A percentile compares a stretch with the other conserved stretches of the same genome.
Conservation (phyloP, 169 alveolate species). For the Cryptosporidium bovis region DNA sequence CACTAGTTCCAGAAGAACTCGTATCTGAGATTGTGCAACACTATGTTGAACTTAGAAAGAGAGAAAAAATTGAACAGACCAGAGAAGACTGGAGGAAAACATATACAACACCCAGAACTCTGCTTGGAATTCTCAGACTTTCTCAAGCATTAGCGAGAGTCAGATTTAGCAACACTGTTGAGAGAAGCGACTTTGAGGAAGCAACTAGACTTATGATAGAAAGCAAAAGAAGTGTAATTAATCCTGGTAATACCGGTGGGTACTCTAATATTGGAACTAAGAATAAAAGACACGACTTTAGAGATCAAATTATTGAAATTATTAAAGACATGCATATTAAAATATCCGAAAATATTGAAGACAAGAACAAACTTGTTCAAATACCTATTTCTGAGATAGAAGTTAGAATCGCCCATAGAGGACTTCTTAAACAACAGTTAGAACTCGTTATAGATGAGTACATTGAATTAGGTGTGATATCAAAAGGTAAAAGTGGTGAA, state of each 20-base stretch:
- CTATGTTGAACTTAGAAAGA: constrained; percentile 86
- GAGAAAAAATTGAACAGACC: constrained; percentile 80
- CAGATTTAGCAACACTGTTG: constrained; percentile 90
- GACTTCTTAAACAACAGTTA: constrained; percentile 42
- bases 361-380: constrained; percentile 79
- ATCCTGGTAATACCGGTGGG: constrained; percentile 74
- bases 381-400: constrained; percentile 74
- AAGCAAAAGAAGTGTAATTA: constrained; percentile 86
- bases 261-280: constrained; percentile 75
- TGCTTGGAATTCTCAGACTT: constrained; percentile 93
- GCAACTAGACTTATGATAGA: constrained; percentile 93
- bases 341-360: constrained; percentile 84
- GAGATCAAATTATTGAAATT: constrained; percentile 84
- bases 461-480: constrained; percentile 82
- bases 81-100: constrained; percentile 87
- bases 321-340: constrained; percentile 79
- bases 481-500: constrained; percentile 78
- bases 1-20: constrained; percentile 84
- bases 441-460: constrained; percentile 81
- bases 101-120: constrained; percentile 97
- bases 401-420: constrained; percentile 39
- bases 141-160: constrained; percentile 94
- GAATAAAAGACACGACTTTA: constrained; percentile 77
- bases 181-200: constrained; percentile 93
- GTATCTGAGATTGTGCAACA: constrained; percentile 85